Evolutionary conservation across 208 protist genomes (phyloP), one percentile per base, ranked within the genome.

Genomic region (Trypanosoma mega): DNA sequence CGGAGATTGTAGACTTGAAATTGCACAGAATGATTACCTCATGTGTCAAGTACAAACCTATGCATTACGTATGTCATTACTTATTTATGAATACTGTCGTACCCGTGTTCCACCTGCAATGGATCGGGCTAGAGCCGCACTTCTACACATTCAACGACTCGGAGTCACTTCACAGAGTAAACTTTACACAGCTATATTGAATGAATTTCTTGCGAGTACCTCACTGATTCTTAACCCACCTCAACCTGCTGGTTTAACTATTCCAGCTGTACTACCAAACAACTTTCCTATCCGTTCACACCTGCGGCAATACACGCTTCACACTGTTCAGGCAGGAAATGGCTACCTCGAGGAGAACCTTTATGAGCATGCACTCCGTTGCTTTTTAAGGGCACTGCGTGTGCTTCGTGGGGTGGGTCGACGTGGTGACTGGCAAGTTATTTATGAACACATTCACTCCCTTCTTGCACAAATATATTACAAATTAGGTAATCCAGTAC

Each of bases 51-150:
- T 63, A 57, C 52, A 72, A 26, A 54, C 39, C 24, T 73, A 86
- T 56, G 82, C 80, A 12, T 30, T 89, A 12, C 84, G 87, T n/a
- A 24, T 76, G 18, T 68, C 80, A 9, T 70, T 92, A 21, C 36
- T 90, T 2, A 52, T 94, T 20, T 87, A 80, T 61, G 87, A 90
- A 56, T 82, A 63, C 58, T 82, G 78, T 47, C 74, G 85, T 33
- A 83, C 77, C 9, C 76, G 76, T 44, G 72, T 45, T 3, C 84
- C 84, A 31, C 83, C 83, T 14, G 60, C 74, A 48, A 58, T 80
- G 43, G 82, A 87, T 47, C 71, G 76, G 24, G 68, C 70, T 8
- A 49, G 56, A 7, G 73, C 73, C 3, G 44, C 64, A 20, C 73
- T 90, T 14, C 49, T 68, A 31, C 58, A 85, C 59, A 51, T 90